Conservation (phyloP, 192 early-diverging fungal species). For the Coemansia sp. region DNA sequence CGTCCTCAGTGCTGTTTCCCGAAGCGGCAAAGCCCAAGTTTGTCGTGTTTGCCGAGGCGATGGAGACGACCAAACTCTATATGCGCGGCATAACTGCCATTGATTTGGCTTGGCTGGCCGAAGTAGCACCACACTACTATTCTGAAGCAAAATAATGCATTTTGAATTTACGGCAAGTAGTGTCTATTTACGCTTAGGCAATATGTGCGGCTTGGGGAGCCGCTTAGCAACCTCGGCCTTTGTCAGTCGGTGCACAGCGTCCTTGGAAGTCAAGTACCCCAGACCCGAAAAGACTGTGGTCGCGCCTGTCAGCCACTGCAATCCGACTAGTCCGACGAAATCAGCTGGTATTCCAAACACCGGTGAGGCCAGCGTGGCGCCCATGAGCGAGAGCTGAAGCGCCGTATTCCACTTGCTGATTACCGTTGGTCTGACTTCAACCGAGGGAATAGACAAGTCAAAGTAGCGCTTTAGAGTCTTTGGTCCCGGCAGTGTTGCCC, state of each 20-base stretch:
- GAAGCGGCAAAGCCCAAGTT: conserved; percentile 74
- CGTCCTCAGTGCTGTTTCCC: conserved; percentile 71
- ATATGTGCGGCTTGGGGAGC: conserved; percentile 38
- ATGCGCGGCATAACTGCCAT: conserved; percentile 89
- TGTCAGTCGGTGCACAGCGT: conserved; percentile 71
- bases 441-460: conserved; percentile 88
- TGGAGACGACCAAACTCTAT: conserved; percentile 83
- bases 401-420: conserved; percentile 93
- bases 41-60: conserved; percentile 87
- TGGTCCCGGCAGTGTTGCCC: conserved; percentile 83
- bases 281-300: conserved; percentile 85
- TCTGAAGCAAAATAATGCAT: conserved; percentile 11
- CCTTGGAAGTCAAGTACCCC: conserved; percentile 74
- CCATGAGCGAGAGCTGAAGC: conserved; percentile 85
- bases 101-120: conserved; percentile 73
- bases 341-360: conserved; percentile 69
- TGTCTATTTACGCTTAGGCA: conserved; percentile 31
- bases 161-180: not conserved
- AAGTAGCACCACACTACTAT: conserved; percentile 82
- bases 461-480: conserved; percentile 86
- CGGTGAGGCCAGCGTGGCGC: conserved; percentile 71
- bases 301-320: conserved; percentile 64
- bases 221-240: conserved; percentile 55
- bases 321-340: conserved; percentile 53
- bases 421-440: conserved; percentile 86